Evolutionary conservation across 225 moss, liverwort and hornwort species (phyloP), one percentile per base, ranked within the genome.

Genomic region (Ulota crispa): DNA sequence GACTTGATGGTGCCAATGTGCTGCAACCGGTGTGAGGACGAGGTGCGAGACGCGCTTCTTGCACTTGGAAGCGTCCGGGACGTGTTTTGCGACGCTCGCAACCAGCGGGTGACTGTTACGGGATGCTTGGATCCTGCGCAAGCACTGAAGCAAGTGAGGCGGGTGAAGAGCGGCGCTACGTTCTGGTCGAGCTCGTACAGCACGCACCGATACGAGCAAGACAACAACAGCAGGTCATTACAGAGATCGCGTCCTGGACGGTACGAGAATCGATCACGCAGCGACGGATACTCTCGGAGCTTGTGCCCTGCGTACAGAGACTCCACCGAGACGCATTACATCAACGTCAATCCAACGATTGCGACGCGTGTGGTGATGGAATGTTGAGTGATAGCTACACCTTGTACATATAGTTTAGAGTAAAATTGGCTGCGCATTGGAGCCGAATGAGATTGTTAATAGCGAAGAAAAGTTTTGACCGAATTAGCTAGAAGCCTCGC

Each of bases 1-100:
- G 81, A 85, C 55, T 77, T 87, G 61, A 81, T 68, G 83, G 89
- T 87, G 79, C 85, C 78, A 2, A 81, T 85, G 83, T 87, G 89
- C 75, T 87, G 87, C 31, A 15, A 37, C 0, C 56, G 62, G 15
- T 89, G 89, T 54, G 87, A 87, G 28, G 78, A 69, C 41, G 13
- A 76, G 56, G 87, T 89, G 75, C 81, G 76, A 14, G 78, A 72
- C 8, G 83, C 76, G 1, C 85, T 87, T 0, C 54, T 81, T 14
- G 78, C 54, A 3, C 23, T 90, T 63, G 26, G 83, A 39, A 63
- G 71, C 21, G 83, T 87, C 1, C 36, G 45, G 47, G 83, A 83
- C 68, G 87, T 87, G 39, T 10, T 31, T 8, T 87, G 85, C 70
- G 87, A 90, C 34, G 76, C 81, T 8, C 72, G 28, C 34, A 68